phyloP scores from a whole-genome alignment of 164 flowering plant genomes.

The Magnolia officinalis region DNA sequence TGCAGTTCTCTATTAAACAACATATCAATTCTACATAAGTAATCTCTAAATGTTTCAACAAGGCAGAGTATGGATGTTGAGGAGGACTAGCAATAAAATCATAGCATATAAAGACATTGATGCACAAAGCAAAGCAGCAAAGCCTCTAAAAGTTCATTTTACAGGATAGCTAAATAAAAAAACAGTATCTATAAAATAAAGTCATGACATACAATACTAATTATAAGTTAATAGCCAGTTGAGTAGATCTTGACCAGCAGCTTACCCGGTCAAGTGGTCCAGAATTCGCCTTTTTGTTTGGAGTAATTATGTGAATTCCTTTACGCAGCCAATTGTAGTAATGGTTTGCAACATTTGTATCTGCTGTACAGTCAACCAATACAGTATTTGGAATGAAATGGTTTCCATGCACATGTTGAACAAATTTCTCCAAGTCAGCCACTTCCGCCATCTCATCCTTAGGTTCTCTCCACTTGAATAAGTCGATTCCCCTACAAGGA shows the following conservation, averaged over 20 bases:
- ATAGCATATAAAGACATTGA: background rate
- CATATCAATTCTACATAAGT: background rate
- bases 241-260: background rate
- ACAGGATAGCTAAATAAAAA: too few species aligned
- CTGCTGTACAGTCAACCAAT: slow-evolving; percentile 92
- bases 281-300: slow-evolving; percentile 96
- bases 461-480: slow-evolving; percentile 74
- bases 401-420: slow-evolving; percentile 76
- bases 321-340: slow-evolving; percentile 79
- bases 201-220: background rate
- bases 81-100: background rate
- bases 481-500: slow-evolving; percentile 73
- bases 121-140: background rate
- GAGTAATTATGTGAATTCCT: slow-evolving; percentile 95
- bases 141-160: too few species aligned
- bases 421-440: slow-evolving; percentile 75
- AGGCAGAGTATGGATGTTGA: background rate
- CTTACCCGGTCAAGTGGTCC: slow-evolving; percentile 96
- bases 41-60: background rate
- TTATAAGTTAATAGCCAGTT: background rate
- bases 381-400: slow-evolving; percentile 85
- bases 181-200: too few species aligned
- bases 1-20: background rate
- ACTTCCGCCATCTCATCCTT: slow-evolving; percentile 61
- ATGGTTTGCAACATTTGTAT: slow-evolving; percentile 62